phyloP scores from a whole-genome alignment of 768 basidiomycete genomes.

The Boletus huronensis region DNA sequence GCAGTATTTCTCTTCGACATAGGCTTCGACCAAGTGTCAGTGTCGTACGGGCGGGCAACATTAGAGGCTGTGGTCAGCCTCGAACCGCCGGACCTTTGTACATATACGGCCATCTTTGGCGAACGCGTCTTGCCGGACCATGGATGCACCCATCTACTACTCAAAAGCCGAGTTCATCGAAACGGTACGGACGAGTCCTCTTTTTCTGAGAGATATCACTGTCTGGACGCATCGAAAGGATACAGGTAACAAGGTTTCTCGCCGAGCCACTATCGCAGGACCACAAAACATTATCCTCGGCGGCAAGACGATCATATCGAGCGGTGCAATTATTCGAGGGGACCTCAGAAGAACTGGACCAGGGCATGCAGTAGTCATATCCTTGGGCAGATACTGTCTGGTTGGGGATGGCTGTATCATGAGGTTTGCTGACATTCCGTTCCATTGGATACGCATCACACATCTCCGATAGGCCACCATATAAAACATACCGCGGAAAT shows the following conservation, averaged over 20 bases:
- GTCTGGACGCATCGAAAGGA: slow-evolving; percentile 49
- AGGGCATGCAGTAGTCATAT: slow-evolving; percentile 91
- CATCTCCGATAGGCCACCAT: slow-evolving; percentile 57
- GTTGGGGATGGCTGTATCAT: slow-evolving; percentile 89
- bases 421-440: slow-evolving; percentile 48
- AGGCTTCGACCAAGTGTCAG: slow-evolving; percentile 6
- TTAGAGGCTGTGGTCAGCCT: neutral
- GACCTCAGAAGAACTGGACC: slow-evolving; percentile 87
- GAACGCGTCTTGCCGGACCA: slow-evolving; percentile 29
- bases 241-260: slow-evolving; percentile 94
- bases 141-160: slow-evolving; percentile 78
- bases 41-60: slow-evolving; percentile 6
- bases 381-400: slow-evolving; percentile 88
- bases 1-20: slow-evolving; percentile 15
- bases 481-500: slow-evolving; percentile 85
- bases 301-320: slow-evolving; percentile 94
- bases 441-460: neutral
- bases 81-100: neutral
- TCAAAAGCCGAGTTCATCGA: slow-evolving; percentile 84
- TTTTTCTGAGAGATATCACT: neutral
- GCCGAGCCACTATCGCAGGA: slow-evolving; percentile 86
- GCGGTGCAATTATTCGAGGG: slow-evolving; percentile 86
- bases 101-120: slow-evolving; percentile 2
- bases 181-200: slow-evolving; percentile 51
- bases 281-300: slow-evolving; percentile 96